Percentiles rank a stretch among this genome's conserved stretches.
Evolutionary conservation across 2,329 filamentous ascomycete species (phyloP).

Genomic region (Cladosporium sp.): DNA sequence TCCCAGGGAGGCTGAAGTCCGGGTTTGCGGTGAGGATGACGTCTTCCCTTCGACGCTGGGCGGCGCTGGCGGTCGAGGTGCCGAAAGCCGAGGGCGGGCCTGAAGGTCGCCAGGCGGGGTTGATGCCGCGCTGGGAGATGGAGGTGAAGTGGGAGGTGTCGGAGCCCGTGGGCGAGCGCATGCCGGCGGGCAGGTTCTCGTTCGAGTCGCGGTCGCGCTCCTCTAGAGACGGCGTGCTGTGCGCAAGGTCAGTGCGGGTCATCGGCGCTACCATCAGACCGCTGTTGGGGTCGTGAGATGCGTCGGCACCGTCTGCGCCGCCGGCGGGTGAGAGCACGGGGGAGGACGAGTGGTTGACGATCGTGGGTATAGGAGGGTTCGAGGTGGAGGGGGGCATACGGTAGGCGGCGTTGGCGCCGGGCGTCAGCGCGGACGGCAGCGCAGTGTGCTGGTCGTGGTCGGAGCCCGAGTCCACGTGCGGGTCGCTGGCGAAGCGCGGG

Average conservation of each 20-base stretch:
- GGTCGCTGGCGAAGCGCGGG: slow-evolving; percentile 62
- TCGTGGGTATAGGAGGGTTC: slow-evolving; percentile 11
- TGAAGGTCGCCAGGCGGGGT: slow-evolving; percentile 75
- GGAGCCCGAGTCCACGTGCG: slow-evolving; percentile 3
- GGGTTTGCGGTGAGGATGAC: slow-evolving; percentile 73
- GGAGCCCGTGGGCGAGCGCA: slow-evolving; percentile 64
- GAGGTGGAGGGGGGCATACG: slow-evolving; percentile 9
- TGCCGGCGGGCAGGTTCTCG: slow-evolving; percentile 58
- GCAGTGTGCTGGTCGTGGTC: slow-evolving; percentile 1
- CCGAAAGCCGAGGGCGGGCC: slow-evolving; percentile 24
- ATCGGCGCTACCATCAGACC: slow-evolving; percentile 3
- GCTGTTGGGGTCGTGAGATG: slow-evolving; percentile 2
- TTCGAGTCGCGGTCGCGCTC: slow-evolving; percentile 42
- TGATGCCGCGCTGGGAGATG: slow-evolving; percentile 79
- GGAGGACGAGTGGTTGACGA: slow-evolving; percentile 9
- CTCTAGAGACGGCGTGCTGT: slow-evolving; percentile 25
- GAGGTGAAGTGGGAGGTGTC: slow-evolving; percentile 84
- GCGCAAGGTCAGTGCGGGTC: slow-evolving; percentile 13
- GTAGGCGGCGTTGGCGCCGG: slow-evolving; percentile 6
- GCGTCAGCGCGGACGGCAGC: slow-evolving; percentile 5
- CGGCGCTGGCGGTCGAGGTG: slow-evolving; percentile 24
- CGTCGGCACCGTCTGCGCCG: not conserved
- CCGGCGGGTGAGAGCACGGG: not conserved
- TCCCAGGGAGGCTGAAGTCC: slow-evolving; percentile 68
- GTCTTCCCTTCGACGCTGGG: slow-evolving; percentile 52